Conservation (phyloP, 805 yeast genomes). For the Ogataea philodendri region DNA sequence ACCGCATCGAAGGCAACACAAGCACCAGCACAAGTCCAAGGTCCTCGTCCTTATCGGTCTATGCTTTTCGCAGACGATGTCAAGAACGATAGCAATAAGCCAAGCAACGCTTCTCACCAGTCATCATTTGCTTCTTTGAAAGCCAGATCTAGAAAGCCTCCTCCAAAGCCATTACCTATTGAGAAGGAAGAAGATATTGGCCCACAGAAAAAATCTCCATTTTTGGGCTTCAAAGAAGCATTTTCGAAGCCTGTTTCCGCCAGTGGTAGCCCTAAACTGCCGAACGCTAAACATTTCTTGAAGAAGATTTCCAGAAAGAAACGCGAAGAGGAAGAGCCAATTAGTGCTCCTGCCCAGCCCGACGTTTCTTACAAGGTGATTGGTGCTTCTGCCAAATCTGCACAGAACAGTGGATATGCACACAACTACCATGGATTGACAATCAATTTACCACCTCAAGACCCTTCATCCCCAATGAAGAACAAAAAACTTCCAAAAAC, state of each 20-base stretch:
- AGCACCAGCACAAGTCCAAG: neutral
- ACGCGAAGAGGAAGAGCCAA: conserved; percentile 10
- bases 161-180: conserved; percentile 11
- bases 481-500: conserved; percentile 24
- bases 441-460: conserved; percentile 13
- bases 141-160: conserved; percentile 20
- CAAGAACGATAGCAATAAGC: neutral
- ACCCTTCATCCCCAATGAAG: conserved; percentile 3
- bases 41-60: conserved; percentile 4
- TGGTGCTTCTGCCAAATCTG: conserved; percentile 5
- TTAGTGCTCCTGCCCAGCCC: conserved; percentile 5
- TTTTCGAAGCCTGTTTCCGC: conserved; percentile 21
- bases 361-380: conserved; percentile 11
- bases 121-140: conserved; percentile 15
- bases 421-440: conserved; percentile 15
- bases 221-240: conserved; percentile 23
- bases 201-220: conserved; percentile 20
- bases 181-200: conserved; percentile 3
- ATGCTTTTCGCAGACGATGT: conserved; percentile 5
- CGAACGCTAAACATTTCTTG: conserved; percentile 23
- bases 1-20: no score
- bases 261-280: conserved; percentile 17
- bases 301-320: conserved; percentile 22
- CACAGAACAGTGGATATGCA: conserved; percentile 9
- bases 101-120: conserved; percentile 2